These are phyloP conservation scores for Kodamaea hsintzibuensis DNA, from an alignment of 805 yeast species.

Conservation along the genomic window DNA sequence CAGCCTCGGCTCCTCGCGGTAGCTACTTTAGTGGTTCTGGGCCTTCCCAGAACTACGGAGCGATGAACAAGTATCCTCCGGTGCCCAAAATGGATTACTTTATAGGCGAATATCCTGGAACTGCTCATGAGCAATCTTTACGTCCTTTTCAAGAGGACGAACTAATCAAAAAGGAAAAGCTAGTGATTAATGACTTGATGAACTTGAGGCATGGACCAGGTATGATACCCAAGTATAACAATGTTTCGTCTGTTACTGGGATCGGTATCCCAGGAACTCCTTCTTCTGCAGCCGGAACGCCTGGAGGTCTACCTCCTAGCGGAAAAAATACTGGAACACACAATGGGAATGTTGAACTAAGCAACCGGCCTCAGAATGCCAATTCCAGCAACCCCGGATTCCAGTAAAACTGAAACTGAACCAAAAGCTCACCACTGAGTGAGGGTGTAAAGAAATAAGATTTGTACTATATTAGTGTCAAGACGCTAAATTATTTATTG, in stretches of 20 bases:
- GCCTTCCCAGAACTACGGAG: neutral
- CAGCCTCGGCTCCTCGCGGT: neutral
- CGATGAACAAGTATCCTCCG: constrained; percentile 12
- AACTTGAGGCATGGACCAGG: constrained; percentile 12
- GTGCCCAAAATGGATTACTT: constrained; percentile 15
- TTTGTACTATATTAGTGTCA: neutral
- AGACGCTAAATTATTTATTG: neutral
- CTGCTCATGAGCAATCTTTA: neutral
- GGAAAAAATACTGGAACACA: neutral
- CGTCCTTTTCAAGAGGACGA: constrained; percentile 18
- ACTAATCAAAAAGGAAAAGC: constrained; percentile 29
- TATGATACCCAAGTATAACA: neutral
- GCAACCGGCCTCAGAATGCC: neutral
- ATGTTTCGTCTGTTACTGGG: neutral
- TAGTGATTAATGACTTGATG: constrained; percentile 24
- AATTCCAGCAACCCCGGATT: neutral
- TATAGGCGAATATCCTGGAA: constrained; percentile 10
- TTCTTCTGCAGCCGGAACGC: neutral
- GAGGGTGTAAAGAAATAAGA: neutral
- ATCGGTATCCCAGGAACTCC: neutral
- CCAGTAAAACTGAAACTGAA: neutral
- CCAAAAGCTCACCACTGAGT: too few species aligned
- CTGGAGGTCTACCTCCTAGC: neutral
- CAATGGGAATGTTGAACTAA: neutral
- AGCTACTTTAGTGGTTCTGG: neutral